Evolutionary conservation across 805 yeast species (phyloP), one percentile per base, ranked within the genome.

Genomic region (Osmozyma mogii): DNA sequence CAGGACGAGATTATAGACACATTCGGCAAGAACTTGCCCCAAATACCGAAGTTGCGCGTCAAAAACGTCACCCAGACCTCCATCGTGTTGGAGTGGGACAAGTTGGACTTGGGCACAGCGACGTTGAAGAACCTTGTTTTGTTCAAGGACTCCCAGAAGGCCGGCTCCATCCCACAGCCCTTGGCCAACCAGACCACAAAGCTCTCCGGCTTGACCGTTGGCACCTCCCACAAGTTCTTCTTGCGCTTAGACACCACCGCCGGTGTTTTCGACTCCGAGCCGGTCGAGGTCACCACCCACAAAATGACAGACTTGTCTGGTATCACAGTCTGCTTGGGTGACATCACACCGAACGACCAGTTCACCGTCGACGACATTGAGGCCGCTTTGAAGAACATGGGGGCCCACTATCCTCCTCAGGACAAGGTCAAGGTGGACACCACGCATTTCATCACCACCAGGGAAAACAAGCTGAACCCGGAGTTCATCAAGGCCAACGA

Each of bases 221-320:
- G 89, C 50, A 78, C 84, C 15, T 68, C 70, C 28, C 89, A 83
- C 56, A 70, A 68, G 25, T 89, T 92, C 57, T 85, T 79, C 48
- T 68, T 92, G 45, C 73, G 77, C 42, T 63, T 92, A 50, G 80
- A 77, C 34, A 88, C 98, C 6, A 79, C 95, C 0, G 94, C 96
- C 0, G 98, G 98, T n/a, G 65, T 68, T 8, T 84, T 69, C 45
- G 62, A 63, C 47, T 83, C 95, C 8, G 78, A 85, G 25, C 57
- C 58, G 13, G 52, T 89, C 15, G 70, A 69, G 28, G 73, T 88
- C 10, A 78, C 73, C 34, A 92, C 98, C 3, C 97, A 87, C 53
- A 88, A 85, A 49, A 87, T 89, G 96, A 87, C 96, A 0, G 96
- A 92, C 56, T 67, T 92, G 44, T 70, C 84, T 2, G 98, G 98